Base-by-base conservation (phyloP, 2,329 filamentous ascomycete genomes). In the Fusarium avenaceum region DNA sequence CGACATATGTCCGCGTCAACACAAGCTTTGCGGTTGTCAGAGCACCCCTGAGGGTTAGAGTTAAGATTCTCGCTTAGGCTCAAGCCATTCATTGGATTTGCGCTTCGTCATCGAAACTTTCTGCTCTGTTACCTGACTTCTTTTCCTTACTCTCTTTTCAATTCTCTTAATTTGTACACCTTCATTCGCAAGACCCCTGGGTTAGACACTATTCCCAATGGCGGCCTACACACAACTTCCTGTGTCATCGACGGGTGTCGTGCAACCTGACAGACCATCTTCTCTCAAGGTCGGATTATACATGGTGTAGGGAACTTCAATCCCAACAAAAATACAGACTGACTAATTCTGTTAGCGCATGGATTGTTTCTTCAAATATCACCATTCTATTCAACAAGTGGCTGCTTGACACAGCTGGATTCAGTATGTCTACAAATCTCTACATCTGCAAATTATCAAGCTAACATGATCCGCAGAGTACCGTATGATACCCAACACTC, bases 341-440 rank as follows among this genome's bases (percentile, higher is more conserved):
- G 4, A 22, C 14, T 24, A 9, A 20, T 20, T 3, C 1, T 6
- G 2, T 1, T 15, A 63, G 60, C 4, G 57, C 57, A 24, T 63
- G 60, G 60, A 63, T 56, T 1, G 14, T 56, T 7, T 56, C 56
- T 11, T 63, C 60, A 2, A 63, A 63, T 6, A 35, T 28, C 2
- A 63, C 60, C 1, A 60, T 63, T 7, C 14, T 63, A 0, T 63
- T 63, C 19, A 63, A 63, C 17, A 63, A 63, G 19, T 63, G 60
- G 60, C 19, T 63, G 0, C 51, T 63, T 26, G 45, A 62, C 0
- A 63, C 57, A 24, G 60, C 59, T 8, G 59, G 60, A 6, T 63
- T 63, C 43, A 60, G 60, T 63, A 33, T 33, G 49, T 48, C 14
- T 11, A 11, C 15, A 6, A 17, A 11, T 19, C 6, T 22, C 7